These are phyloP conservation scores for Coix lacrymajobi DNA, from an alignment of 176 grass and related monocot species.

Conservation along the genomic window DNA sequence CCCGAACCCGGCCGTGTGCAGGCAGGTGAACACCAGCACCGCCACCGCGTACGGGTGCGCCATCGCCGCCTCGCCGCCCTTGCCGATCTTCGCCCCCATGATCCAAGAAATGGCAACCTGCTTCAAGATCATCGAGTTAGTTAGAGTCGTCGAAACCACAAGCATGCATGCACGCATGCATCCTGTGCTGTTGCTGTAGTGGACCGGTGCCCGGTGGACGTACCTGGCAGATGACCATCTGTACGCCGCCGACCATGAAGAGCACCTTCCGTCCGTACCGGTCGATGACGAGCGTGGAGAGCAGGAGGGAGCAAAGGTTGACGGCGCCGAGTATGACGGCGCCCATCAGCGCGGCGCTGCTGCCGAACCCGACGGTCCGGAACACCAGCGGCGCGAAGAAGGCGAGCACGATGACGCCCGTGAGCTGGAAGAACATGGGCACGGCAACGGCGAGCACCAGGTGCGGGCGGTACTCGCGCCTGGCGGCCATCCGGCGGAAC, in stretches of 20 bases:
- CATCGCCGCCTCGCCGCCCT: conserved; percentile 32
- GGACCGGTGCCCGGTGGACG: too few species aligned
- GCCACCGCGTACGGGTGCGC: conserved; percentile 41
- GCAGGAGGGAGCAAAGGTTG: conserved; percentile 45
- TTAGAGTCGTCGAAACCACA: not conserved
- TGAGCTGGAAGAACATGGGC: conserved; percentile 85
- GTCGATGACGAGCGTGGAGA: conserved; percentile 71
- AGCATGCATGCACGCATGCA: too few species aligned
- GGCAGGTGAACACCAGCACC: conserved; percentile 46
- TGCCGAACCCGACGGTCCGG: conserved; percentile 75
- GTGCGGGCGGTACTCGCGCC: conserved; percentile 68
- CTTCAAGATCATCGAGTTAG: conserved; percentile 21
- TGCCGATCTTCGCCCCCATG: conserved; percentile 50
- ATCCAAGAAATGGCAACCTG: conserved; percentile 59
- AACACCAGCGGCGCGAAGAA: conserved; percentile 90
- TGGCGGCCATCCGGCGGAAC: conserved; percentile 43
- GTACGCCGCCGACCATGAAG: conserved; percentile 63
- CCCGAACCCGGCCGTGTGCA: conserved; percentile 58
- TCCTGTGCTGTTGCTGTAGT: too few species aligned
- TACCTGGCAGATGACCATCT: conserved; percentile 73
- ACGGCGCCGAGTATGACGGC: conserved; percentile 59
- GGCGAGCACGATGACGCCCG: conserved; percentile 59
- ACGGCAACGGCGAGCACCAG: conserved; percentile 71
- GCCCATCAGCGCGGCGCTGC: conserved; percentile 60
- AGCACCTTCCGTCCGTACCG: conserved; percentile 66